These are phyloP conservation scores for Deinandra increscens DNA, from an alignment of 129 eudicot genomes.

Conservation along the genomic window DNA sequence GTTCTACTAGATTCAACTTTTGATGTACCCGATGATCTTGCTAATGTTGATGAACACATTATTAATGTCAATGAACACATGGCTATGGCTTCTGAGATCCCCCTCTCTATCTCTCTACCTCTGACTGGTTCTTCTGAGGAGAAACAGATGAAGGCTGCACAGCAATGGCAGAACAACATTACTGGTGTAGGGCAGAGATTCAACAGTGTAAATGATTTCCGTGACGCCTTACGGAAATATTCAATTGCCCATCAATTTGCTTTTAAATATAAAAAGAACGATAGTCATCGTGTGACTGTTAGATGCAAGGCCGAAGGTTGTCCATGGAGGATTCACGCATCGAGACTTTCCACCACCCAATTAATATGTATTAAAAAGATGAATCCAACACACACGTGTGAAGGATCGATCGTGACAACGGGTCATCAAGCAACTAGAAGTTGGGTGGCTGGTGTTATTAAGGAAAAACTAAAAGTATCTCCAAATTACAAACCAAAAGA, in stretches of 20 bases:
- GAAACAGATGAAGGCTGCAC: conserved; percentile 68
- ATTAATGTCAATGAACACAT: conserved; percentile 40
- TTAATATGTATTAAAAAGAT: conserved; percentile 88
- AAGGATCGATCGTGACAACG: conserved; percentile 56
- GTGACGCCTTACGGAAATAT: conserved; percentile 81
- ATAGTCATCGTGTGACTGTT: conserved; percentile 95
- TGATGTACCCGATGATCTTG: conserved; percentile 51
- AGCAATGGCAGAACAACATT: conserved; percentile 88
- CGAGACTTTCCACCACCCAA: conserved; percentile 87
- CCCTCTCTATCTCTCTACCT: conserved; percentile 32
- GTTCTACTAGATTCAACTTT: conserved; percentile 59
- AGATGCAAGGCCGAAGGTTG: conserved; percentile 88
- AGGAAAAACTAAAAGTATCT: conserved; percentile 69
- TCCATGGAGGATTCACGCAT: conserved; percentile 98
- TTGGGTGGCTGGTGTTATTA: conserved; percentile 92
- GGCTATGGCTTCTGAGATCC: conserved; percentile 38
- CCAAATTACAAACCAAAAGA: conserved; percentile 96
- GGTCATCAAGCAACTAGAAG: conserved; percentile 89
- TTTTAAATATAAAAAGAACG: conserved; percentile 86
- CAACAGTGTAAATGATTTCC: conserved; percentile 79
- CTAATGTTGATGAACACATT: conserved; percentile 24
- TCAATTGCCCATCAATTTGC: conserved; percentile 90
- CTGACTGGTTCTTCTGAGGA: conserved; percentile 39
- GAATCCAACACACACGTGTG: conserved; percentile 85
- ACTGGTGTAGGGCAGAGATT: conserved; percentile 96